Conservation (phyloP, 352 stramenopile genomes). For the Phytophthora sojae region DNA sequence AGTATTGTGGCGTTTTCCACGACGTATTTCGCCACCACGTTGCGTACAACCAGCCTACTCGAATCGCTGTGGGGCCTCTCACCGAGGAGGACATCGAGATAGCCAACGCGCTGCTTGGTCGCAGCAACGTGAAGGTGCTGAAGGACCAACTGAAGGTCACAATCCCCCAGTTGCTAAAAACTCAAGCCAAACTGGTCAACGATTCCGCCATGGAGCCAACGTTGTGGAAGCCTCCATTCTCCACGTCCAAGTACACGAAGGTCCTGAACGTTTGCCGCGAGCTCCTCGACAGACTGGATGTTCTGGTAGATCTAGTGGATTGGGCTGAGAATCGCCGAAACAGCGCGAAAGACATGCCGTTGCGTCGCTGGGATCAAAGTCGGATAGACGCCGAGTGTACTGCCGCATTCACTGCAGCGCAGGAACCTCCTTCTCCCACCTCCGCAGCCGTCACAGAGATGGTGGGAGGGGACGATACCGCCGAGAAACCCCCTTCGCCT, state of each 20-base stretch:
- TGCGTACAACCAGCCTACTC: conserved; percentile 33
- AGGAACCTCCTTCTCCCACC: conserved; percentile 35
- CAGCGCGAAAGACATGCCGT: conserved; percentile 35
- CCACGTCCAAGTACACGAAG: conserved; percentile 57
- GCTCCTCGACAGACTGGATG: conserved; percentile 59
- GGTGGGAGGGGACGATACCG: conserved; percentile 9
- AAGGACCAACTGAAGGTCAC: conserved; percentile 48
- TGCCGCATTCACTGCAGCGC: conserved; percentile 41
- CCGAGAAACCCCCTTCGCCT: conserved; percentile 13
- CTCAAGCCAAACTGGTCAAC: conserved; percentile 57
- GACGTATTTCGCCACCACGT: conserved; percentile 72
- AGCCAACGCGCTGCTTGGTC: conserved; percentile 40
- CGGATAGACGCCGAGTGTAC: conserved; percentile 45
- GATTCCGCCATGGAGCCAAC: conserved; percentile 60
- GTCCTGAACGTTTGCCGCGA: conserved; percentile 58
- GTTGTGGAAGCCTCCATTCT: conserved; percentile 69
- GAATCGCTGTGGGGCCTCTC: conserved; percentile 4
- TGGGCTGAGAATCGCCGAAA: conserved; percentile 62
- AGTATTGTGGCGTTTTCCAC: conserved; percentile 55
- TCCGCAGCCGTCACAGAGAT: conserved; percentile 26
- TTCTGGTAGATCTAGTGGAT: conserved; percentile 70
- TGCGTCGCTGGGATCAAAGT: conserved; percentile 39
- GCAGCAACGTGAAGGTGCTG: conserved; percentile 44
- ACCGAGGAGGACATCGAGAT: conserved; percentile 40
- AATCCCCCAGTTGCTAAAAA: conserved; percentile 49